A percentile compares a stretch with the other conserved stretches of the same genome.
Evolutionary conservation across 2,329 filamentous ascomycete species (phyloP).

Genomic region (Ascochyta fabae): DNA sequence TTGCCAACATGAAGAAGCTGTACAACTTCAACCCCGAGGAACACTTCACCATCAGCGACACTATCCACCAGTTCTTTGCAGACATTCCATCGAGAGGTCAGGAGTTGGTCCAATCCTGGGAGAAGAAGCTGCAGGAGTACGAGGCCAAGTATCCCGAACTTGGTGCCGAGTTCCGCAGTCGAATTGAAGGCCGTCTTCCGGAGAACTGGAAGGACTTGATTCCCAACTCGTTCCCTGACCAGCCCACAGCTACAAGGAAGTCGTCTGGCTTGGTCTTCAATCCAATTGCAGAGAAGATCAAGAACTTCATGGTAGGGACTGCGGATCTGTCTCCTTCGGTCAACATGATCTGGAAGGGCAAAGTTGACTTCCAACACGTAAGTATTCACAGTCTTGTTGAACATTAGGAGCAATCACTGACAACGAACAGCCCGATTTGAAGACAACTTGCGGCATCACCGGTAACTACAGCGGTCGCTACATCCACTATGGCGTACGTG

Average conservation of each 20-base stretch:
- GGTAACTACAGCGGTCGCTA: conserved; percentile 64
- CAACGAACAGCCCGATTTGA: conserved; percentile 32
- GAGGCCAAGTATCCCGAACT: conserved; percentile 57
- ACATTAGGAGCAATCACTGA: conserved; percentile 18
- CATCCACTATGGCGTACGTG: conserved; percentile 49
- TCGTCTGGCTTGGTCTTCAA: conserved; percentile 60
- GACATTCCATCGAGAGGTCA: conserved; percentile 57
- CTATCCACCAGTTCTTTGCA: conserved; percentile 60
- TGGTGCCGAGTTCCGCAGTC: conserved; percentile 55
- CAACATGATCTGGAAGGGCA: conserved; percentile 61
- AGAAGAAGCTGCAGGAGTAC: conserved; percentile 54
- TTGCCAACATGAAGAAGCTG: conserved; percentile 61
- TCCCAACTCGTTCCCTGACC: conserved; percentile 57
- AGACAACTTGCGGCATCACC: conserved; percentile 57
- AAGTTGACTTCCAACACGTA: conserved; percentile 60
- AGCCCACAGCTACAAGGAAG: conserved; percentile 58
- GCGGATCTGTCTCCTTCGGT: conserved; percentile 62
- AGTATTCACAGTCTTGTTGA: conserved; percentile 19
- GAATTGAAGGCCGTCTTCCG: conserved; percentile 57
- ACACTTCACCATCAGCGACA: conserved; percentile 55
- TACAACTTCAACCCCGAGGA: conserved; percentile 59
- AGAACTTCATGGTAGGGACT: conserved; percentile 84
- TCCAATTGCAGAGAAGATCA: conserved; percentile 76
- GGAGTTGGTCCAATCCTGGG: conserved; percentile 57
- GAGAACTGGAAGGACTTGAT: conserved; percentile 59